A percentile compares a stretch with the other conserved stretches of the same genome.
Conservation (phyloP, 768 basidiomycete species). For the Suillus subaureus region DNA sequence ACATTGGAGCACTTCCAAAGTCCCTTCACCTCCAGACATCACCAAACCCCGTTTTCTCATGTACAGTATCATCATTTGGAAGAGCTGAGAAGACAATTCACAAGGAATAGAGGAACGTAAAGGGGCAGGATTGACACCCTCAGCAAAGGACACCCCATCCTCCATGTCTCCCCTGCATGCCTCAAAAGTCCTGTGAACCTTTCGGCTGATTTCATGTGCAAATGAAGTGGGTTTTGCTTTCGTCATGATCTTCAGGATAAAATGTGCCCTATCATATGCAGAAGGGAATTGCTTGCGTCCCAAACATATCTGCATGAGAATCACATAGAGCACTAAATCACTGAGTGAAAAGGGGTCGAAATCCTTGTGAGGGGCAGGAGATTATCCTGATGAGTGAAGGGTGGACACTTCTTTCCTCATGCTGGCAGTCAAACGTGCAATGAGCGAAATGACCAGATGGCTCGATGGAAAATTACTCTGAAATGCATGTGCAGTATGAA, state of each 20-base stretch:
- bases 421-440: background rate
- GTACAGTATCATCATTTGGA: conserved; percentile 30
- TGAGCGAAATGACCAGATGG: background rate
- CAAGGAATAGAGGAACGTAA: background rate
- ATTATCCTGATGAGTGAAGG: too few species aligned
- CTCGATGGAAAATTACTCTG: background rate
- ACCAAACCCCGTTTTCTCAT: conserved; percentile 6
- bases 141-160: background rate
- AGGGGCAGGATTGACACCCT: background rate
- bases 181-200: background rate
- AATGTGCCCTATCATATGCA: background rate
- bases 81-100: conserved; percentile 16
- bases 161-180: background rate
- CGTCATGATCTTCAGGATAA: background rate
- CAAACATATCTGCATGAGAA: conserved; percentile 11
- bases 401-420: background rate
- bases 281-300: background rate
- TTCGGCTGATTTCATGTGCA: background rate
- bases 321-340: conserved; percentile 9
- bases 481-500: conserved; percentile 8
- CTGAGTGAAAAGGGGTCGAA: background rate
- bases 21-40: background rate
- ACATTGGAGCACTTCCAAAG: background rate
- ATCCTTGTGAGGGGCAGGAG: background rate
- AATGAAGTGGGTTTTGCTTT: background rate